Evolutionary conservation across 306 rosid species (phyloP).

Genomic region (Fragaria vesca): DNA sequence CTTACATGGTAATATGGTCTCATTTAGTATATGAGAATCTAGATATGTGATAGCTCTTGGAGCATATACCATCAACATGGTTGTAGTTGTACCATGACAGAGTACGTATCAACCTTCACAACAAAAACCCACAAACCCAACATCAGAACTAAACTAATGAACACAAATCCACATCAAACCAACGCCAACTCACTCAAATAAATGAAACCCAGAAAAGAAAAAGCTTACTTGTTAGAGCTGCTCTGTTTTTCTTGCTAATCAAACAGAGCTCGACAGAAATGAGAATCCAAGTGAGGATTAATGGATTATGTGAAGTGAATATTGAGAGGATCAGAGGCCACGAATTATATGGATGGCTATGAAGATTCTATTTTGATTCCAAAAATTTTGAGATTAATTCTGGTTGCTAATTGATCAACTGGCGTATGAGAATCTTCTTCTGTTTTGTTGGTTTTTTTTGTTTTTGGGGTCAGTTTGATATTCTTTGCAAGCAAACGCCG

Average conservation of each 20-base stretch:
- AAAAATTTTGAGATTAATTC: background rate
- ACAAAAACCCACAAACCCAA: slow-evolving; percentile 6
- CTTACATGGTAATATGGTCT: slow-evolving; percentile 49
- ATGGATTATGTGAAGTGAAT: background rate
- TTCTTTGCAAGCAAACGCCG: slow-evolving; percentile 11
- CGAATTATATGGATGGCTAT: slow-evolving; percentile 35
- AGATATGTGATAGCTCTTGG: slow-evolving; percentile 48
- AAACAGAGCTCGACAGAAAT: background rate
- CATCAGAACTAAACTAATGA: background rate
- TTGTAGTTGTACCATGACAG: slow-evolving; percentile 61
- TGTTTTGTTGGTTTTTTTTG: background rate
- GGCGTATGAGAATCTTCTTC: slow-evolving; percentile 14
- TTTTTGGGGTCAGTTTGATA: background rate
- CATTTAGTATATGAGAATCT: slow-evolving; percentile 39
- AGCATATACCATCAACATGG: slow-evolving; percentile 71
- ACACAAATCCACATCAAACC: background rate
- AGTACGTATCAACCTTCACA: slow-evolving; percentile 29
- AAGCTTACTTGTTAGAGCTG: background rate
- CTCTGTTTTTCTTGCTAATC: background rate
- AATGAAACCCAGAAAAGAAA: background rate
- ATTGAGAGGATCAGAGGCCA: slow-evolving; percentile 31
- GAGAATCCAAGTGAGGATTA: slow-evolving; percentile 5
- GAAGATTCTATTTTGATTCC: slow-evolving; percentile 17
- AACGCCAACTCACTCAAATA: background rate
- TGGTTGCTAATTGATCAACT: slow-evolving; percentile 18